Base-by-base conservation (phyloP, 305 asterid species). In the Withania somnifera region DNA sequence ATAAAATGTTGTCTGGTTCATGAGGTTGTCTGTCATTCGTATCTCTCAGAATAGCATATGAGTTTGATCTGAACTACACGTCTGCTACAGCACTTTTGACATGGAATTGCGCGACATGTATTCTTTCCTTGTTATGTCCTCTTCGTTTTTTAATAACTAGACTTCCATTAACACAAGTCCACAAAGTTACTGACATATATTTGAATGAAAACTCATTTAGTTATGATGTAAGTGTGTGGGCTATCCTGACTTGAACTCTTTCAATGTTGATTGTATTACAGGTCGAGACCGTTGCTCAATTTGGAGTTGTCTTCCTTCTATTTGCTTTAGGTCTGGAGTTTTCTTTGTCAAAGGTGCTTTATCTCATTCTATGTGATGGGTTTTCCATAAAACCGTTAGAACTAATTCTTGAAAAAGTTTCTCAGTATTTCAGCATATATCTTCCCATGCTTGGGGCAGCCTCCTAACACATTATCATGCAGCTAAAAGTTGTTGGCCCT, bases 211-310 rank as follows among this genome's bases (percentile, higher is more conserved):
- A 75, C 17, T 75, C 57, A 42, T 42, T 45, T 47, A 42, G 28
- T 69, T 69, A 42, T 42, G 78, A 69, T 22, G 52, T 36, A 4
- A 52, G n/a, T 38, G 19, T 77, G 57, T n/a, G 52, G 58, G 20
- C 40, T 69, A 14, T 56, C 78, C 17, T 45, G 57, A 77, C 15
- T 7, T 50, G 50, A 28, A 38, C 73, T 77, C 53, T 84, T 81
- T 56, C 79, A 73, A 30, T 75, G 79, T 40, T 1, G 51, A 68
- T 77, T 66, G 28, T 83, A 38, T 66, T 80, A 58, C 92, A 96
- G 98, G 98, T 94, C 84, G 99, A 94, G 90, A 96, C 99, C 38
- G 91, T 96, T 87, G 99, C 99, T 51, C 99, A 96, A 88, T 96
- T 96, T 88, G 99, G 99, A 79, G 98, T 96, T 86, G 95, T 96